Evolutionary conservation across 2,329 filamentous ascomycete species (phyloP), one percentile per base, ranked within the genome.

Genomic region (Aureobasidium sp.): DNA sequence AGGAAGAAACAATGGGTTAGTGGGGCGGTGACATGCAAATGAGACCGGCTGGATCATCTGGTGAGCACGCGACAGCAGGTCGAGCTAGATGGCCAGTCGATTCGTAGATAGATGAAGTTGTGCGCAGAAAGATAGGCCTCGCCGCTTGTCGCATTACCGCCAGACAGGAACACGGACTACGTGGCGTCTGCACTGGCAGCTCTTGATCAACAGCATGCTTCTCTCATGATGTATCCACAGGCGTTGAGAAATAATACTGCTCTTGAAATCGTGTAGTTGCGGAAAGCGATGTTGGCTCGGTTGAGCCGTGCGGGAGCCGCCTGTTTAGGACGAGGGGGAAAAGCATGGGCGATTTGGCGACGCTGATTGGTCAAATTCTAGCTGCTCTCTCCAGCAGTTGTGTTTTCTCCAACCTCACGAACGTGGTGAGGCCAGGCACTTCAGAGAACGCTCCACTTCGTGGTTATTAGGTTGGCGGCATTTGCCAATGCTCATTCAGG

Each of bases 401-500:
- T 47, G 53, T 42, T 48, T 57, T 58, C 55, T 60, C 45, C 44
- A 34, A 60, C 57, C 57, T 60, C 57, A 34, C 22, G 34, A 59
- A 41, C 44, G 45, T 47, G 41, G 55, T 58, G 55, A 58, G 55
- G 29, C 22, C 55, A 48, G 42, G 12, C 15, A 27, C 27, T 29
- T 27, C 29, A 41, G 22, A 60, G 57, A 49, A 60, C 57, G 45
- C 41, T 60, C 57, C 57, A 60, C 57, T 41, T 60, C 48, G 45
- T 37, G 34, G 34, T 60, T 51, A 49, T 51, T 60, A 51, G 45
- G 34, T 45, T 60, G 44, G 36, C 57, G 57, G 57, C 57, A 51
- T 49, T 34, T 60, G 57, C 57, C 57, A 60, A 60, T 60, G 57
- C 57, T 60, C 29, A 60, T 39, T 22, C n/a, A 42, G n/a, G 45